Evolutionary conservation across 2,329 filamentous ascomycete genomes (phyloP), one percentile per base, ranked within the genome.

Genomic region (Xylariaceae sp.): DNA sequence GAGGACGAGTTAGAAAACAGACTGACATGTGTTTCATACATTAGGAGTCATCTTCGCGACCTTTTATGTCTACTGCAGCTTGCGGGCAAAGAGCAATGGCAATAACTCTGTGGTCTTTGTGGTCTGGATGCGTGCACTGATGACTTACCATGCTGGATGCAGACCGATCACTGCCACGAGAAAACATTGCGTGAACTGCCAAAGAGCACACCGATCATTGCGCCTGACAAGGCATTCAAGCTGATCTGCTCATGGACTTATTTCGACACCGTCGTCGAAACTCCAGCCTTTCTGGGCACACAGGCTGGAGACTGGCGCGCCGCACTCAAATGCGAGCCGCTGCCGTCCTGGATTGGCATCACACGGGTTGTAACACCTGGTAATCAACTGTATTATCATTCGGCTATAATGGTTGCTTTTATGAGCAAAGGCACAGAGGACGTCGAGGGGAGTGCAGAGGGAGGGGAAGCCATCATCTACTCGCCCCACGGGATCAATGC

Each of bases 131-230:
- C n/a, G n/a, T n/a, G 22, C 22, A 27, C 22, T 27, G 22, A 27
- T 27, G 22, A 27, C 22, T 27, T 5, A 27, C 22, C 22, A 27
- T 27, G 22, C 4, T 27, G 22, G 22, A 27, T 27, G 33, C 9
- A 36, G 33, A 86, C 83, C 1, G 83, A 87, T 59, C 84, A 86
- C 61, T 86, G 82, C 64, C 82, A 87, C 59, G 72, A 77, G 52
- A 72, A 77, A 2, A 87, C 83, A 12, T 67, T 87, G 22, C 62
- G 76, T 39, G 75, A 84, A 57, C 65, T 86, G 3, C 69, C 78
- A 6, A 56, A 58, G 1, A 63, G 71, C 39, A 77, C 82, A 4
- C 81, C 82, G 0, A 71, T 87, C 1, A 77, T 85, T 50, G 82
- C 82, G 11, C 76, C 79, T 2, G 73, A 76, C 57, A 76, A 81